These are phyloP conservation scores for Malania oleifera DNA, from an alignment of 164 flowering plant genomes.

Conservation along the genomic window DNA sequence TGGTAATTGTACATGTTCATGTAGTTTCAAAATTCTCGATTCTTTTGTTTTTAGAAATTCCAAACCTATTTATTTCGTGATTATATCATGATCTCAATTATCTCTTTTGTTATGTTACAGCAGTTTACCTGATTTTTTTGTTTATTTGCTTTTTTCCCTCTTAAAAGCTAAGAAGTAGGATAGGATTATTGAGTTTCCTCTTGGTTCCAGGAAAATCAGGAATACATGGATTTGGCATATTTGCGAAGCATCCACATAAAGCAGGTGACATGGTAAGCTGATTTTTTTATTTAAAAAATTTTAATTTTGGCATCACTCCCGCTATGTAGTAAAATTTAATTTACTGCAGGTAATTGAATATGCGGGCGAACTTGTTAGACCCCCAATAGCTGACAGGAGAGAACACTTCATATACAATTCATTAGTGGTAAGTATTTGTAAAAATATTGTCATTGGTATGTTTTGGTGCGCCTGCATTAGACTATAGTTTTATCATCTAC, in stretches of 20 bases:
- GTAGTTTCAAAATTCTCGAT: too few species aligned
- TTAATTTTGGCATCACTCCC: background rate
- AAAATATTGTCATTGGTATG: constrained; percentile 1
- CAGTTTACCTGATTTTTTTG: background rate
- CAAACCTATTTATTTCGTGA: too few species aligned
- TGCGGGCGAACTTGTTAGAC: constrained; percentile 92
- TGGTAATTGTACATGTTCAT: too few species aligned
- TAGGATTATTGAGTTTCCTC: background rate
- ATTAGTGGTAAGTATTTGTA: constrained; percentile 68
- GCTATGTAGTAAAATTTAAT: background rate
- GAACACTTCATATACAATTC: constrained; percentile 87
- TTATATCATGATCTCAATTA: too few species aligned
- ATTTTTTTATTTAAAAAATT: background rate
- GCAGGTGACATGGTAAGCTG: constrained; percentile 91
- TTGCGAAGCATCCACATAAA: constrained; percentile 77
- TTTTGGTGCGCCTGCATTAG: background rate
- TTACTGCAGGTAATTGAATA: constrained; percentile 80
- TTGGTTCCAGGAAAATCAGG: constrained; percentile 75
- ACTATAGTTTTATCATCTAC: background rate
- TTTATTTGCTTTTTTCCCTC: background rate
- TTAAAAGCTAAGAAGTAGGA: background rate
- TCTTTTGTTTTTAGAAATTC: too few species aligned
- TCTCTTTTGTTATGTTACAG: background rate
- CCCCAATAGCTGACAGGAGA: constrained; percentile 86
- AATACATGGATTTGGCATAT: constrained; percentile 96